Percentiles rank a stretch among this genome's conserved stretches.
These are phyloP conservation scores for Reticulascus tulasneorum DNA, from an alignment of 2,329 filamentous ascomycete species.

Conservation along the genomic window DNA sequence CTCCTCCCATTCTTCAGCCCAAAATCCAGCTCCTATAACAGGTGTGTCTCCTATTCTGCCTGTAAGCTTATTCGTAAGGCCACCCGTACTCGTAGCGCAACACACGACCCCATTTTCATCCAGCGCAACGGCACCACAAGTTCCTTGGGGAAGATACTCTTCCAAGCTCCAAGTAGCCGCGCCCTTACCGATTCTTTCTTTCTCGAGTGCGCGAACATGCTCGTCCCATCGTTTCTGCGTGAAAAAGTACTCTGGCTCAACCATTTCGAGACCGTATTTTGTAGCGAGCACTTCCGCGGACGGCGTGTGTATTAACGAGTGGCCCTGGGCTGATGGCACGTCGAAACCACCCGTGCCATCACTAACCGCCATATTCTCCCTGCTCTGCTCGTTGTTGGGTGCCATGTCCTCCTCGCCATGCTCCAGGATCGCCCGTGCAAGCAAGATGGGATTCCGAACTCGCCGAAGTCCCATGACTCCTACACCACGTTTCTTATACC, in stretches of 20 bases:
- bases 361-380: neutral
- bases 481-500: conserved; percentile 69
- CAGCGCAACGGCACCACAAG: conserved; percentile 76
- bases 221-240: conserved; percentile 77
- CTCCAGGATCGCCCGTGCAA: conserved; percentile 69
- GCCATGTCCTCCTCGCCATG: conserved; percentile 59
- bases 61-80: conserved; percentile 83
- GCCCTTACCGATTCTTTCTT: conserved; percentile 37
- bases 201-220: conserved; percentile 57
- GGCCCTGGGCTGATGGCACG: conserved; percentile 59
- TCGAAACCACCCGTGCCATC: conserved; percentile 23
- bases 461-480: conserved; percentile 69
- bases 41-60: conserved; percentile 86
- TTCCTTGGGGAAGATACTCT: conserved; percentile 76
- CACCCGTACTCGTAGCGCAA: conserved; percentile 65
- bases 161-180: conserved; percentile 53
- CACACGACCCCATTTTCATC: conserved; percentile 73
- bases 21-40: conserved; percentile 78
- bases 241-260: conserved; percentile 71
- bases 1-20: conserved; percentile 79
- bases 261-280: conserved; percentile 66
- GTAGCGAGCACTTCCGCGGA: conserved; percentile 66
- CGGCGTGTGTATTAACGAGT: conserved; percentile 64
- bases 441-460: conserved; percentile 75
- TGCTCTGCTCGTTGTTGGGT: conserved; percentile 26